A percentile compares a stretch with the other conserved stretches of the same genome.
These are phyloP conservation scores for Aspergillus terreus DNA, from an alignment of 2,329 filamentous ascomycete genomes.

Conservation along the genomic window DNA sequence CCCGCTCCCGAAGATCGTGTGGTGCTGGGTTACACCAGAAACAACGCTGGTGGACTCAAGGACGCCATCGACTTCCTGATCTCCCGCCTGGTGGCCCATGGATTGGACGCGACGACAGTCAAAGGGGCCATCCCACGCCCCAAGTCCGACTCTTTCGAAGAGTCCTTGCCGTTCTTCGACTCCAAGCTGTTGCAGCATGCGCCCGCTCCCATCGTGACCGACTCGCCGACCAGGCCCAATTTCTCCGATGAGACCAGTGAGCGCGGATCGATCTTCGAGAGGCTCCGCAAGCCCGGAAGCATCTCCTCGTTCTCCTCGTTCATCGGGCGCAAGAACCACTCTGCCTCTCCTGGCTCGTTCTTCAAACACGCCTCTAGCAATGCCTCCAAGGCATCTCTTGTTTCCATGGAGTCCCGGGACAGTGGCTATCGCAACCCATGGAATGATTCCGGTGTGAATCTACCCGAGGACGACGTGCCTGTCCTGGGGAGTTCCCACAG, in stretches of 20 bases:
- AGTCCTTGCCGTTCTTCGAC: constrained; percentile 93
- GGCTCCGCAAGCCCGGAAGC: constrained; percentile 89
- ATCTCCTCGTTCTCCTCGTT: constrained; percentile 96
- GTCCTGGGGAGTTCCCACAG: constrained; percentile 53
- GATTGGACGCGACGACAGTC: constrained; percentile 82
- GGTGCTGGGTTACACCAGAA: constrained; percentile 83
- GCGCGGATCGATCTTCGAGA: constrained; percentile 80
- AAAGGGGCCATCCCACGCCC: constrained; percentile 96
- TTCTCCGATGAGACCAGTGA: constrained; percentile 81
- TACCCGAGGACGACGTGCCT: constrained; percentile 75
- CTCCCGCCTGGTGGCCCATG: constrained; percentile 76
- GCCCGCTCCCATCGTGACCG: constrained; percentile 72
- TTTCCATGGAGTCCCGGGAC: constrained; percentile 91
- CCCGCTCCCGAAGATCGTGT: constrained; percentile 52
- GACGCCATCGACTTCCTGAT: constrained; percentile 95
- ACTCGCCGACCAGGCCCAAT: constrained; percentile 81
- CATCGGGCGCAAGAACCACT: constrained; percentile 91
- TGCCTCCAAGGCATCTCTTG: constrained; percentile 89
- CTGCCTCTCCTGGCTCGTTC: constrained; percentile 77
- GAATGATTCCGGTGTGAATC: constrained; percentile 96
- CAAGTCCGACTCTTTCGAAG: constrained; percentile 97
- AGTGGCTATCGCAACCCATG: constrained; percentile 95
- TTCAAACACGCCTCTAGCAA: constrained; percentile 90
- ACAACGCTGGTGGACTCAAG: constrained; percentile 91
- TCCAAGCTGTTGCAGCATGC: constrained; percentile 95